Evolutionary conservation across 176 grass and related monocot genomes (phyloP).

Genomic region (Triticum turgidum): DNA sequence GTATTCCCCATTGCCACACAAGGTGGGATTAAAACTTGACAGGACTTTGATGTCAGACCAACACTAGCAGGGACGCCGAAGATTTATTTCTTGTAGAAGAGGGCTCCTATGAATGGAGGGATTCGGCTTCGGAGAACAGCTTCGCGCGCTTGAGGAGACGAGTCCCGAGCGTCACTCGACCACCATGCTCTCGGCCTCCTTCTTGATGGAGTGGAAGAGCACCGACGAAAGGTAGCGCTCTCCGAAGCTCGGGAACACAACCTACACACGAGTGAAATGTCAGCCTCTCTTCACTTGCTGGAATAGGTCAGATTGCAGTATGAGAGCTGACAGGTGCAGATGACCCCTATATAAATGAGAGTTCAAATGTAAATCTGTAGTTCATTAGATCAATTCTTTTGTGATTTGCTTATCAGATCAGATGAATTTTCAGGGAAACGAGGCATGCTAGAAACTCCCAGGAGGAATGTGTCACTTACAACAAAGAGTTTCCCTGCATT

Average conservation of each 20-base stretch:
- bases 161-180: constrained; percentile 27
- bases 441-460: neutral
- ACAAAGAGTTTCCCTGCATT: constrained; percentile 87
- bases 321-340: neutral
- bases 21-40: neutral
- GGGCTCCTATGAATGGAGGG: neutral
- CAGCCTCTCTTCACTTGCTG: neutral
- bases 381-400: neutral
- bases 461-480: constrained; percentile 51
- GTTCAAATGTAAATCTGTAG: neutral
- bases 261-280: constrained; percentile 26
- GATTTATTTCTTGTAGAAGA: constrained; percentile 19
- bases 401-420: neutral
- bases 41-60: neutral
- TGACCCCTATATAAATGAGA: neutral
- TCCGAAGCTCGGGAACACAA: constrained; percentile 61
- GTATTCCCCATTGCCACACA: constrained; percentile 22
- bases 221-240: constrained; percentile 66
- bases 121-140: neutral
- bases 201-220: constrained; percentile 61
- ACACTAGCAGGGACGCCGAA: constrained; percentile 7
- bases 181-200: constrained; percentile 66
- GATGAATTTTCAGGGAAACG: neutral
- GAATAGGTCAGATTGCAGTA: neutral
- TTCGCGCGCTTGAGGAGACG: neutral